Evolutionary conservation across 768 basidiomycete genomes (phyloP), one percentile per base, ranked within the genome.

Genomic region (Lentinula boryana): DNA sequence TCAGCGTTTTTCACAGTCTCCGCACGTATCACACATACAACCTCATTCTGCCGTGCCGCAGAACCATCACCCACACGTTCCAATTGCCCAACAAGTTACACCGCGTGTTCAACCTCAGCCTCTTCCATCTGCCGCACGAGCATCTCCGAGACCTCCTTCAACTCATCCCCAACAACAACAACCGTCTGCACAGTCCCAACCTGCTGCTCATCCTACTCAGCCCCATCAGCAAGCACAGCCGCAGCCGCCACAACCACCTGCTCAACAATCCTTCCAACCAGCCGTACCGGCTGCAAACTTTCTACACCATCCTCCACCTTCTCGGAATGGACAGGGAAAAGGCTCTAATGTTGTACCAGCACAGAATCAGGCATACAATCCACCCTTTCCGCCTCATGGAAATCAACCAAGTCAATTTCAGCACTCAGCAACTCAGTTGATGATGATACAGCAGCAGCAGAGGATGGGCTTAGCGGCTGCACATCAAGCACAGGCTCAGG

Each of bases 1-100:
- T 9, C 75, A 74, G 62, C 61, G 56, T 21, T 65, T 60, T 49
- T 31, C 63, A n/a, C 49, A 62, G 58, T 66, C 67, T 4, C 63
- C 68, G 49, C 67, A 64, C 35, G 66, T 60, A 8, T 61, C 66
- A n/a, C 61, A 68, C 4, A 62, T 67, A 12, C 69, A 69, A 31
- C 62, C 35, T 13, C 48, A 49, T 38, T 49, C 46, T 1, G 18
- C n/a, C 8, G 23, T 18, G 12, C 18, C 33, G 18, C 53, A 54
- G 9, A 40, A 38, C 13, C 53, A 38, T 38, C 33, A 36, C 16
- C 33, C 36, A 38, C 33, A 33, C 9, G 53, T 38, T 54, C 15
- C 9, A 9, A 12, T 23, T 7, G 13, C 53, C 10, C 36, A 33
- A n/a, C 53, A 16, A 6, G 36, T 13, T 15, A 54, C 56, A 7